Conservation (phyloP, 164 flowering plant genomes). For the Magnolia kwangsiensis region DNA sequence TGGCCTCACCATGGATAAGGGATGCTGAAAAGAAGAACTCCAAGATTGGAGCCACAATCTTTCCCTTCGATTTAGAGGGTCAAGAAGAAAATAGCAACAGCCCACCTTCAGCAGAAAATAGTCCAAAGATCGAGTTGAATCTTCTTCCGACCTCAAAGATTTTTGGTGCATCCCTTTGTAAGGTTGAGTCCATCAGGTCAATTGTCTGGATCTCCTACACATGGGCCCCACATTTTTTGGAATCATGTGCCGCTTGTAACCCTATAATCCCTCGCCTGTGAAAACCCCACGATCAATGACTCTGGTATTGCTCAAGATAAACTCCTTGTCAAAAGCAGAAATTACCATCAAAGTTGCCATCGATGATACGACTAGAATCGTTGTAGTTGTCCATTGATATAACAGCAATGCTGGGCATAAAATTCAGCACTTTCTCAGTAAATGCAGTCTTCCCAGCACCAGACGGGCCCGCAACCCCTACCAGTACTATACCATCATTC, state of each 20-base stretch:
- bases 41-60: no score
- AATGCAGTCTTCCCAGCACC: slow-evolving; percentile 97
- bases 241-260: background rate
- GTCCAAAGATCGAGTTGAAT: no score
- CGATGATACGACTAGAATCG: slow-evolving; percentile 84
- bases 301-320: background rate
- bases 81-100: no score
- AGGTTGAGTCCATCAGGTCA: no score
- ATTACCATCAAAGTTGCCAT: slow-evolving; percentile 97
- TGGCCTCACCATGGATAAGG: no score
- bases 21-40: no score
- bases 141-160: no score
- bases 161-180: no score
- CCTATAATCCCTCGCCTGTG: background rate
- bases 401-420: slow-evolving; percentile 88
- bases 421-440: slow-evolving; percentile 81
- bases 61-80: no score
- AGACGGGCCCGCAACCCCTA: slow-evolving; percentile 94
- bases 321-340: slow-evolving; percentile 1
- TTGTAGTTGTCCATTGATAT: slow-evolving; percentile 97
- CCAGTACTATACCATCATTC: slow-evolving; percentile 77
- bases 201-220: no score
- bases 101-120: no score
- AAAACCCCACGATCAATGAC: background rate
- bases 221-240: background rate